These are phyloP conservation scores for Fusarium aywerte DNA, from an alignment of 2,329 filamentous ascomycete genomes.

Conservation along the genomic window DNA sequence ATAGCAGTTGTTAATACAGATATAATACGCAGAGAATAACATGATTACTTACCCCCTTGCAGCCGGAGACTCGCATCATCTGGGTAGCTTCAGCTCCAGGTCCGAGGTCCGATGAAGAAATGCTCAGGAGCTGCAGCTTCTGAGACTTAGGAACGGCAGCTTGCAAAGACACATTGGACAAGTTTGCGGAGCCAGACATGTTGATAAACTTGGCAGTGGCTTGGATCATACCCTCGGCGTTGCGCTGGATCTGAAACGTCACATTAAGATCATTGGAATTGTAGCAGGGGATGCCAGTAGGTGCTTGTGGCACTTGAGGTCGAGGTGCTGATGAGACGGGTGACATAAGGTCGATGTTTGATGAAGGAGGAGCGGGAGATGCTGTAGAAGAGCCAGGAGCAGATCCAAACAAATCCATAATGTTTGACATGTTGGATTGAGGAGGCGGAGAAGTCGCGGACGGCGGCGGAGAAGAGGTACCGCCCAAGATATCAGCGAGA, in stretches of 20 bases:
- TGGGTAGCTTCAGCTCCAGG: conserved; percentile 87
- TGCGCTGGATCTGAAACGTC: conserved; percentile 85
- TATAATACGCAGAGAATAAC: neutral
- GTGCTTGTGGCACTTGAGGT: conserved; percentile 52
- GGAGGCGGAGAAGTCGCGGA: conserved; percentile 58
- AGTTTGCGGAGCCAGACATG: conserved; percentile 68
- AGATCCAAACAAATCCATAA: conserved; percentile 87
- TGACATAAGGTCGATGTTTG: conserved; percentile 62
- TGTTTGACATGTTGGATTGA: conserved; percentile 72
- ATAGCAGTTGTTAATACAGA: conserved; percentile 20
- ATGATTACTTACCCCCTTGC: conserved; percentile 82
- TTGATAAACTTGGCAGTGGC: conserved; percentile 88
- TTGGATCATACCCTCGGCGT: conserved; percentile 80
- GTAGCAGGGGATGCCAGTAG: conserved; percentile 78
- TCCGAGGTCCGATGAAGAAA: conserved; percentile 81
- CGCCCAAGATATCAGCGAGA: conserved; percentile 90
- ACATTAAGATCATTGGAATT: conserved; percentile 86
- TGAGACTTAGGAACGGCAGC: conserved; percentile 97
- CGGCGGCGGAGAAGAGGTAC: conserved; percentile 63
- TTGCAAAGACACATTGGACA: conserved; percentile 85
- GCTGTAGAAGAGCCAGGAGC: conserved; percentile 53
- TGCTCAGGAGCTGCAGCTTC: conserved; percentile 90
- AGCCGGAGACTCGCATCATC: conserved; percentile 85
- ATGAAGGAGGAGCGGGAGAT: conserved; percentile 54
- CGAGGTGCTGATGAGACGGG: conserved; percentile 56